Percentiles rank a stretch among this genome's conserved stretches.
phyloP scores from a whole-genome alignment of 768 basidiomycete species.

The Agaricus blazei region DNA sequence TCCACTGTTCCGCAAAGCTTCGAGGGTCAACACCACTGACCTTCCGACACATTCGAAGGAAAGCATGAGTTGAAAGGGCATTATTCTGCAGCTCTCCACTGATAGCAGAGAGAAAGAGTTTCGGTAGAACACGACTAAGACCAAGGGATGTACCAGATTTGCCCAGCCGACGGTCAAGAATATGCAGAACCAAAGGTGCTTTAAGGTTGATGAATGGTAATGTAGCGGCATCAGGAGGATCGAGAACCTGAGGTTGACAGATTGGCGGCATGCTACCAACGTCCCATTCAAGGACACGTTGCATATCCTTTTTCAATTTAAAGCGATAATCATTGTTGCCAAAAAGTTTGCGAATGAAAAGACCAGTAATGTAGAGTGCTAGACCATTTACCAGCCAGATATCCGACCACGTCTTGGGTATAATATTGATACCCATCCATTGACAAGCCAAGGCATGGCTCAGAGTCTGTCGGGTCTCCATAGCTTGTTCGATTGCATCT shows the following conservation, averaged over 20 bases:
- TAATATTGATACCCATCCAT: constrained; percentile 96
- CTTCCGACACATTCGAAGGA: constrained; percentile 89
- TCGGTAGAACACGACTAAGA: constrained; percentile 90
- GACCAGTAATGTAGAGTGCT: constrained; percentile 82
- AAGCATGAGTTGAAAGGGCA: constrained; percentile 82
- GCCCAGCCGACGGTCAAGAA: constrained; percentile 87
- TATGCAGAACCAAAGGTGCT: constrained; percentile 92
- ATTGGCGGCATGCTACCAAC: constrained; percentile 88
- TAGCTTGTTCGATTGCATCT: constrained; percentile 87
- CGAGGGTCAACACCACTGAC: constrained; percentile 88
- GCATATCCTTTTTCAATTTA: constrained; percentile 93
- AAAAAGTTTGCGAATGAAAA: constrained; percentile 81
- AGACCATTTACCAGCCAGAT: constrained; percentile 96
- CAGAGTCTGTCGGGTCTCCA: constrained; percentile 83
- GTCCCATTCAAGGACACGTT: constrained; percentile 84
- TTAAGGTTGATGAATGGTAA: constrained; percentile 93
- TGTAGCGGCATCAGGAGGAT: constrained; percentile 76
- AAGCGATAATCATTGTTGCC: constrained; percentile 98
- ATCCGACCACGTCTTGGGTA: constrained; percentile 90
- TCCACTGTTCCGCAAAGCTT: constrained; percentile 98
- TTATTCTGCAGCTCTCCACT: constrained; percentile 87
- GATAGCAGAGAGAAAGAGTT: constrained; percentile 90
- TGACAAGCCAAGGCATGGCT: constrained; percentile 90
- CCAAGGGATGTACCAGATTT: constrained; percentile 96
- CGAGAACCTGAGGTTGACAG: constrained; percentile 80